These are phyloP conservation scores for Boletus rubescentipes DNA, from an alignment of 768 basidiomycete genomes.

Conservation along the genomic window DNA sequence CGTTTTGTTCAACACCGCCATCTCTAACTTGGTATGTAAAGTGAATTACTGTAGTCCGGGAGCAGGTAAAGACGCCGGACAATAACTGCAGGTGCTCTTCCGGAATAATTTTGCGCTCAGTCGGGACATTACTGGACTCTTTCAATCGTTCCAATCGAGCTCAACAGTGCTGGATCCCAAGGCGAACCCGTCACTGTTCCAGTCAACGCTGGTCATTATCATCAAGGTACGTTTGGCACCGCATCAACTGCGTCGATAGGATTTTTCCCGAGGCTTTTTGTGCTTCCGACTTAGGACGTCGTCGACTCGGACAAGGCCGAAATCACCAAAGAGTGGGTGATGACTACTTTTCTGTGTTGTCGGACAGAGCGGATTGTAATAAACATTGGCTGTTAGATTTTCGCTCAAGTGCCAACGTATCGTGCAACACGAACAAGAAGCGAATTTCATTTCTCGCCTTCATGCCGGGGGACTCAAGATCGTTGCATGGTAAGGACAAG, in stretches of 20 bases:
- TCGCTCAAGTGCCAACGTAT: constrained; percentile 58
- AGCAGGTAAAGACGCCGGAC: background rate
- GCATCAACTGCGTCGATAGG: background rate
- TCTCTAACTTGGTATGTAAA: constrained; percentile 59
- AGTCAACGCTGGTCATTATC: constrained; percentile 57
- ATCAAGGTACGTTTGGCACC: constrained; percentile 47
- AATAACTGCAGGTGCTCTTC: constrained; percentile 49
- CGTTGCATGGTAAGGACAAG: constrained; percentile 48
- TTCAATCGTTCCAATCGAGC: constrained; percentile 60
- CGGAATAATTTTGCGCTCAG: constrained; percentile 65
- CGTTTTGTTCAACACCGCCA: constrained; percentile 63
- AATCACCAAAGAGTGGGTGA: constrained; percentile 54
- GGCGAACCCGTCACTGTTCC: constrained; percentile 57
- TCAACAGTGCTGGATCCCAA: constrained; percentile 57
- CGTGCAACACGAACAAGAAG: constrained; percentile 56
- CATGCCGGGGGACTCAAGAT: constrained; percentile 56
- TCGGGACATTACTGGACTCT: constrained; percentile 59
- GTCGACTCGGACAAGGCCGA: constrained; percentile 60
- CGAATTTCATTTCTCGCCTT: constrained; percentile 61
- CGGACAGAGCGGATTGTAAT: background rate
- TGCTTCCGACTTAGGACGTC: constrained; percentile 47
- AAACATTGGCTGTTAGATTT: constrained; percentile 37
- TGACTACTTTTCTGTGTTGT: background rate
- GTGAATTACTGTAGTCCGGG: constrained; percentile 1
- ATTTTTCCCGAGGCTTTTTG: background rate